Percentiles rank a stretch among this genome's conserved stretches.
phyloP scores from a whole-genome alignment of 1,139 yeast genomes.

The Suhomyces panamericanus region DNA sequence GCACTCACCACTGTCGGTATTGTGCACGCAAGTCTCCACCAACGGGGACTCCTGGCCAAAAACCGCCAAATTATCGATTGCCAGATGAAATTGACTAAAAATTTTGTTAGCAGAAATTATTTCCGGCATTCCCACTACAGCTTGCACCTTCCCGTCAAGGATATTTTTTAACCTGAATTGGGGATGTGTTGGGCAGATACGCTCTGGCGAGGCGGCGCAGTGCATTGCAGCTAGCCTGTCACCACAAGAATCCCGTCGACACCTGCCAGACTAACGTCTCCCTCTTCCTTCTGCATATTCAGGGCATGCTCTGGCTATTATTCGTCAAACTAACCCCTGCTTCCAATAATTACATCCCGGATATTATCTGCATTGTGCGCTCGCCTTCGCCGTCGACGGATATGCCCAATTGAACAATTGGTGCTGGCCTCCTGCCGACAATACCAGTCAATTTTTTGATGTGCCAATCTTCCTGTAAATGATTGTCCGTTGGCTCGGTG shows the following conservation, averaged over 20 bases:
- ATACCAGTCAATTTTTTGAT: not conserved
- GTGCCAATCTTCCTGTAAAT: not conserved
- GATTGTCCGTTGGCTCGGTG: not conserved
- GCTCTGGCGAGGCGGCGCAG: not conserved
- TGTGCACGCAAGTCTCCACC: not conserved
- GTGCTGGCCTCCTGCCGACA: not conserved
- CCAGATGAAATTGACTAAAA: slow-evolving; percentile 2
- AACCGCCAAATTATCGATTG: not conserved
- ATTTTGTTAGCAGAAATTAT: not conserved
- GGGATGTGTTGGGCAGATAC: not conserved
- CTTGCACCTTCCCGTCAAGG: not conserved
- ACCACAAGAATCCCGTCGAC: not conserved
- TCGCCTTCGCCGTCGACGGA: too few relatives aligned
- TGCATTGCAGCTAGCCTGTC: not conserved
- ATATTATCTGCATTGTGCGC: too few relatives aligned
- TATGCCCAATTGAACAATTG: too few relatives aligned
- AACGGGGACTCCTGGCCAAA: not conserved
- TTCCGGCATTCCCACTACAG: not conserved
- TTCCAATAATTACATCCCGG: too few relatives aligned
- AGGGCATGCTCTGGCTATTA: too few relatives aligned
- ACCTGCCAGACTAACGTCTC: not conserved
- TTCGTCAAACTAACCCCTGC: too few relatives aligned
- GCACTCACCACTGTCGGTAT: too few relatives aligned
- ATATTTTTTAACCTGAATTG: not conserved
- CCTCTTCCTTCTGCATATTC: not conserved